A percentile compares a stretch with the other conserved stretches of the same genome.
Evolutionary conservation across 2,329 filamentous ascomycete species (phyloP).

Genomic region (Camillea tinctor): DNA sequence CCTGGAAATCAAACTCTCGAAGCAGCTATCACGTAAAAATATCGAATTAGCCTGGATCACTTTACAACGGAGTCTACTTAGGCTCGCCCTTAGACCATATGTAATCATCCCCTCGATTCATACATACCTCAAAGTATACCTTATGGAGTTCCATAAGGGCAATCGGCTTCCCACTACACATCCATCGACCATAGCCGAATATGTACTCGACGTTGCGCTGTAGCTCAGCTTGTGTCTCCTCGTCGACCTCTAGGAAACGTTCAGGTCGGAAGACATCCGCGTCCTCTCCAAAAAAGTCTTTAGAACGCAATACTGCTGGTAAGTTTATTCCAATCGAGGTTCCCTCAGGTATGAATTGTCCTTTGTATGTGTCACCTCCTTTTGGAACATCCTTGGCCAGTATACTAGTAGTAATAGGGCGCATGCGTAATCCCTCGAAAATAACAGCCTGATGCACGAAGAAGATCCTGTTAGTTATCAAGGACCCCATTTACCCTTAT

Average conservation of each 20-base stretch:
- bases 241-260: constrained; percentile 40
- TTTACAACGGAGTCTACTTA: neutral
- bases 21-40: constrained; percentile 13
- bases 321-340: constrained; percentile 37
- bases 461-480: neutral
- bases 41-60: neutral
- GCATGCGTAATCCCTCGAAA: constrained; percentile 38
- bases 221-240: constrained; percentile 31
- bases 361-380: constrained; percentile 31
- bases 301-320: constrained; percentile 34
- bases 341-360: constrained; percentile 37
- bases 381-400: constrained; percentile 27
- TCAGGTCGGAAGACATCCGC: constrained; percentile 43
- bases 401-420: constrained; percentile 31
- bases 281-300: constrained; percentile 35
- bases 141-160: constrained; percentile 45
- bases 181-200: constrained; percentile 40
- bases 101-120: neutral
- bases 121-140: constrained; percentile 40
- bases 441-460: constrained; percentile 32
- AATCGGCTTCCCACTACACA: constrained; percentile 42
- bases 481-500: neutral
- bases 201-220: constrained; percentile 36
- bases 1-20: constrained; percentile 31
- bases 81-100: neutral